Evolutionary conservation across 768 basidiomycete genomes (phyloP).

Genomic region (Boletellus ananas): DNA sequence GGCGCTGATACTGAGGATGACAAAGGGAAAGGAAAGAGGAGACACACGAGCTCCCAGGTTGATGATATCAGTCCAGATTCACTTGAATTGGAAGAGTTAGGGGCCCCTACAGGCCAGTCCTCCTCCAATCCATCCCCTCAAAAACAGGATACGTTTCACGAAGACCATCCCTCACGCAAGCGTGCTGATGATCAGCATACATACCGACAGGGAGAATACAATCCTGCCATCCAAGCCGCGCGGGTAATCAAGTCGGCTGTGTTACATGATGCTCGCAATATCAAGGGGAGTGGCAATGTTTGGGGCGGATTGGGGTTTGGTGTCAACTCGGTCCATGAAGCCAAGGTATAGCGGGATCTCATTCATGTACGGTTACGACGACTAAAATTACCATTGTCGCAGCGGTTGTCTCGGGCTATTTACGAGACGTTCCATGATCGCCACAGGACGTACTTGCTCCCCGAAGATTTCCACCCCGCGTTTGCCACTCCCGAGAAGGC

Average conservation of each 20-base stretch:
- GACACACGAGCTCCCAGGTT: not conserved
- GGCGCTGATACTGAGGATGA: slow-evolving; percentile 30
- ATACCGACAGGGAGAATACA: slow-evolving; percentile 32
- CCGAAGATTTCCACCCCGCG: slow-evolving; percentile 69
- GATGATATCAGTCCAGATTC: slow-evolving; percentile 8
- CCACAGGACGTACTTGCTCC: slow-evolving; percentile 54
- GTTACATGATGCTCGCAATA: slow-evolving; percentile 72
- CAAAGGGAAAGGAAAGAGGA: slow-evolving; percentile 32
- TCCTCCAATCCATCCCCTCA: slow-evolving; percentile 4
- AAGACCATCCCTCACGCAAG: slow-evolving; percentile 38
- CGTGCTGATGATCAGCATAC: slow-evolving; percentile 16
- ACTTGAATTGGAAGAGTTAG: slow-evolving; percentile 7
- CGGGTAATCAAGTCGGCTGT: slow-evolving; percentile 65
- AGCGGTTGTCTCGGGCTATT: slow-evolving; percentile 66
- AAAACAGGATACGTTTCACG: slow-evolving; percentile 22
- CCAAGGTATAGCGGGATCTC: slow-evolving; percentile 45
- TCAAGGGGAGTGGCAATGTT: slow-evolving; percentile 47
- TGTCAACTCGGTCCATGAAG: slow-evolving; percentile 57
- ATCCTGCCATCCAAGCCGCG: slow-evolving; percentile 52
- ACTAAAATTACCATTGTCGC: not conserved
- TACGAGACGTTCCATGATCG: slow-evolving; percentile 58
- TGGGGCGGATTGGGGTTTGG: slow-evolving; percentile 46
- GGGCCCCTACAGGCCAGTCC: slow-evolving; percentile 7
- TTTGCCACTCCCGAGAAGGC: slow-evolving; percentile 56
- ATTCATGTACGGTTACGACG: not conserved